Evolutionary conservation across 169 alveolate species (phyloP).

Genomic region (Plasmodium gaboni): DNA sequence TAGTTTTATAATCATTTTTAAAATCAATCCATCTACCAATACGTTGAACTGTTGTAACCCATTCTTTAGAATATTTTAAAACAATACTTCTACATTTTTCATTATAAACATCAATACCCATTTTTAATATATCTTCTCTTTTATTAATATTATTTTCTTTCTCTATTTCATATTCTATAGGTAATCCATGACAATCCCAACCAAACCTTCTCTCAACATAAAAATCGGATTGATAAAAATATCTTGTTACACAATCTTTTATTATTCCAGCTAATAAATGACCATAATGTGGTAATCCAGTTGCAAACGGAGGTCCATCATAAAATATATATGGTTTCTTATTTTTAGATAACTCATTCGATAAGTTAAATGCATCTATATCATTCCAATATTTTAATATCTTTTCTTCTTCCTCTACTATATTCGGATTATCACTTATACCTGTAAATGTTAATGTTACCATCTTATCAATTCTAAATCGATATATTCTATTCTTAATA

Average conservation of each 20-base stretch:
- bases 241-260: constrained; percentile 99
- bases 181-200: constrained; percentile 99
- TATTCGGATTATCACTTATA: constrained; percentile 90
- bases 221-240: constrained; percentile 97
- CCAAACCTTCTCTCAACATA: constrained; percentile 98
- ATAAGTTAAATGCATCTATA: constrained; percentile 88
- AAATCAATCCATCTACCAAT: constrained; percentile 99
- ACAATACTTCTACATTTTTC: constrained; percentile 93
- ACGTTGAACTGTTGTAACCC: constrained; percentile 93
- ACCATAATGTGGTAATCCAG: constrained; percentile 99
- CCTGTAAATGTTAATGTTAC: constrained; percentile 13
- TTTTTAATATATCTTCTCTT: constrained; percentile 92
- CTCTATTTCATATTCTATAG: constrained; percentile 98
- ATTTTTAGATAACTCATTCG: constrained; percentile 85
- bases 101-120: constrained; percentile 90
- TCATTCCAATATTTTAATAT: constrained; percentile 90
- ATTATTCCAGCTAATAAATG: constrained; percentile 99
- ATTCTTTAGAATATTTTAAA: constrained; percentile 96
- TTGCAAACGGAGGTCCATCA: constrained; percentile 99
- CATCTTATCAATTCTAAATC: background rate
- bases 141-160: constrained; percentile 92
- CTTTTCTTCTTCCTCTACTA: constrained; percentile 92
- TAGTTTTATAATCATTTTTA: constrained; percentile 98
- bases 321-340: constrained; percentile 95
- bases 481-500: too few species aligned